Evolutionary conservation across 176 grass and related monocot species (phyloP).

Genomic region (Aegilops tauschii): DNA sequence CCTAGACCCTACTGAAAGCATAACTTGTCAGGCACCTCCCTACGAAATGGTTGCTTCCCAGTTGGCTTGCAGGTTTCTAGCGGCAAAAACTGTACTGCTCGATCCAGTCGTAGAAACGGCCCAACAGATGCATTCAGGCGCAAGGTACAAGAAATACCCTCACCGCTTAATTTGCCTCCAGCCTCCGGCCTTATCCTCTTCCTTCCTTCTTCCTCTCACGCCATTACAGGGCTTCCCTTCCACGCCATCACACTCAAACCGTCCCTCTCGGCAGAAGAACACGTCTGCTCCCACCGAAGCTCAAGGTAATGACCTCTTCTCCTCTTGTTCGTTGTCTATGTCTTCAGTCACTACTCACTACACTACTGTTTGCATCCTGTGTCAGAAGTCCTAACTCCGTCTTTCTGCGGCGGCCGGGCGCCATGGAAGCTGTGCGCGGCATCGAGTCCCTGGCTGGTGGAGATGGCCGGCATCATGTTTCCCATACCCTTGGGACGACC

Average conservation of each 20-base stretch:
- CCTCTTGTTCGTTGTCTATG: not conserved
- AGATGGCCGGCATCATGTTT: constrained; percentile 30
- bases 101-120: not conserved
- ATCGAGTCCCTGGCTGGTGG: constrained; percentile 24
- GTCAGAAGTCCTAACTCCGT: not conserved
- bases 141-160: not conserved
- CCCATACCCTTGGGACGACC: constrained; percentile 51
- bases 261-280: not conserved
- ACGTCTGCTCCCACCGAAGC: not conserved
- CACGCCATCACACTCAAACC: too few species aligned
- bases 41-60: too few species aligned
- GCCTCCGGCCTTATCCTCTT: not conserved
- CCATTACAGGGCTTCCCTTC: too few species aligned
- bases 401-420: not conserved
- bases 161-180: not conserved
- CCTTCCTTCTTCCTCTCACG: too few species aligned
- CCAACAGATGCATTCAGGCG: not conserved
- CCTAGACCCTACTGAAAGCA: too few species aligned
- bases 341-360: not conserved
- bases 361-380: not conserved
- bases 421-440: constrained; percentile 15
- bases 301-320: not conserved
- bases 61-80: not conserved
- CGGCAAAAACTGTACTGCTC: not conserved
- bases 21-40: too few species aligned